Percentiles rank a stretch among this genome's conserved stretches.
These are phyloP conservation scores for Flammula alnicola DNA, from an alignment of 1,284 basidiomycete species.

Conservation along the genomic window DNA sequence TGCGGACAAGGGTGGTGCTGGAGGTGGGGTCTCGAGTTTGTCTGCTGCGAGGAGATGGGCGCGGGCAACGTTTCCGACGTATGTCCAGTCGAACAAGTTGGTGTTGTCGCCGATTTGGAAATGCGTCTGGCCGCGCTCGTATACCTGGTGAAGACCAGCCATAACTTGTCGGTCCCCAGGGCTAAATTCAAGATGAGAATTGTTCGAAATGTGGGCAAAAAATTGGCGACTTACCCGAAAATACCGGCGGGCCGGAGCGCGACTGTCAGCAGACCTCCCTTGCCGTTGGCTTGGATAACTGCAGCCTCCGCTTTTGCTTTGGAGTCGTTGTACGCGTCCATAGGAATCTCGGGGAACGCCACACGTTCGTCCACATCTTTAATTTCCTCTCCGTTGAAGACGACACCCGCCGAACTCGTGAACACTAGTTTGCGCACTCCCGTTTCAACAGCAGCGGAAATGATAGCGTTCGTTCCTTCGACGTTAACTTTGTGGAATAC, in stretches of 20 bases:
- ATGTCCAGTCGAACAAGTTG: slow-evolving; percentile 98
- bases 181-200: slow-evolving; percentile 41
- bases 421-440: slow-evolving; percentile 90
- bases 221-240: slow-evolving; percentile 74
- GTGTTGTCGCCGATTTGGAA: slow-evolving; percentile 95
- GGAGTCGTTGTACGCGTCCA: slow-evolving; percentile 97
- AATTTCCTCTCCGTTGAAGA: slow-evolving; percentile 86
- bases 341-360: slow-evolving; percentile 72
- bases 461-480: slow-evolving; percentile 86
- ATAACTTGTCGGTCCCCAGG: slow-evolving; percentile 93
- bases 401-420: slow-evolving; percentile 93
- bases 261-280: slow-evolving; percentile 84
- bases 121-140: slow-evolving; percentile 84
- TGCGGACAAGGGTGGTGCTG: slow-evolving; percentile 39
- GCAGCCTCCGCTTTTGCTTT: slow-evolving; percentile 91
- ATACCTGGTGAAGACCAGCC: slow-evolving; percentile 80
- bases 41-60: slow-evolving; percentile 96
- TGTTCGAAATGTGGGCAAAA: background rate
- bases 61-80: slow-evolving; percentile 94
- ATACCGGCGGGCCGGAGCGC: slow-evolving; percentile 95
- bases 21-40: slow-evolving; percentile 61
- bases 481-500: slow-evolving; percentile 96
- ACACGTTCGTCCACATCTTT: slow-evolving; percentile 91
- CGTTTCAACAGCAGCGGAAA: slow-evolving; percentile 77
- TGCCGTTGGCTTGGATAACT: slow-evolving; percentile 86